phyloP scores from a whole-genome alignment of 805 yeast species.

The Hanseniaspora singularis region DNA sequence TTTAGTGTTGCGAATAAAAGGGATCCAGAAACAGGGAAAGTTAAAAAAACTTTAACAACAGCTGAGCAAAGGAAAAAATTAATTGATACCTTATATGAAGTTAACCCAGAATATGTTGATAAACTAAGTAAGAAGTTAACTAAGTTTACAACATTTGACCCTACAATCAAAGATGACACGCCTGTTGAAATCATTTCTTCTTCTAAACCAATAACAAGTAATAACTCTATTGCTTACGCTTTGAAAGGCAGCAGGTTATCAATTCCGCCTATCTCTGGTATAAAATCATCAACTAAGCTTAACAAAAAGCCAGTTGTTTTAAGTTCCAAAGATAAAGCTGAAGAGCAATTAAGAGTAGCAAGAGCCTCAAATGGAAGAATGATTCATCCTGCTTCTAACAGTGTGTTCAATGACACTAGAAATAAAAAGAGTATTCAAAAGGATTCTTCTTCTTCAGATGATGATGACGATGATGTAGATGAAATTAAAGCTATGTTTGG shows the following conservation, averaged over 20 bases:
- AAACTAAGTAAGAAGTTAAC: constrained; percentile 10
- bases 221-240: constrained; percentile 38
- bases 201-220: neutral
- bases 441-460: constrained; percentile 22
- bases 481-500: constrained; percentile 23
- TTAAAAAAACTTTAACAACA: constrained; percentile 10
- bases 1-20: constrained; percentile 60
- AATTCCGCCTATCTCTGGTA: constrained; percentile 38
- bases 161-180: neutral
- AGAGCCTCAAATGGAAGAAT: constrained; percentile 25
- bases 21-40: constrained; percentile 36
- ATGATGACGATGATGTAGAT: constrained; percentile 32
- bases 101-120: constrained; percentile 9
- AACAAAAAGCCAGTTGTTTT: constrained; percentile 25
- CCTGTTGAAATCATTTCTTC: neutral
- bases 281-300: constrained; percentile 62
- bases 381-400: constrained; percentile 38
- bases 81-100: constrained; percentile 6
- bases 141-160: neutral
- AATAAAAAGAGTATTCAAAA: too few species aligned
- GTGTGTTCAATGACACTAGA: constrained; percentile 42
- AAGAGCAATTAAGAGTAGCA: constrained; percentile 26
- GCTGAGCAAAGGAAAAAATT: constrained; percentile 11
- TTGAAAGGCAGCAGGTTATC: constrained; percentile 31
- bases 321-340: constrained; percentile 21